A percentile compares a stretch with the other conserved stretches of the same genome.
These are phyloP conservation scores for Umbelopsis isabellina DNA, from an alignment of 192 early-diverging fungal species.

Conservation along the genomic window DNA sequence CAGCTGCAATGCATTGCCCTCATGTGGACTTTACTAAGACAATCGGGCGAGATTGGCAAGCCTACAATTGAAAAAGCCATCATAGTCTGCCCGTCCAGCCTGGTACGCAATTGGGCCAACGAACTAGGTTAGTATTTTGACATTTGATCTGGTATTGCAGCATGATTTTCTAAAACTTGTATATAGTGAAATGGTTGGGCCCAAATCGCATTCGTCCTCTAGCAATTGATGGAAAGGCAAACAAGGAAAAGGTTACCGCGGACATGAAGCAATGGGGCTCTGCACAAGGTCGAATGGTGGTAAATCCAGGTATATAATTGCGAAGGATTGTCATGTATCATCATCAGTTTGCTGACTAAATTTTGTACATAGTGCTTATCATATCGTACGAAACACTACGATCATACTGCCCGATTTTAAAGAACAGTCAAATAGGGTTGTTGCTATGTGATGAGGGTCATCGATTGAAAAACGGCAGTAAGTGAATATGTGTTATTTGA, in stretches of 20 bases:
- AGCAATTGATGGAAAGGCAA: conserved; percentile 88
- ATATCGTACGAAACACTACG: conserved; percentile 98
- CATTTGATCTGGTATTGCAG: not conserved
- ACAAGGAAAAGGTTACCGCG: conserved; percentile 81
- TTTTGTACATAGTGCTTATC: conserved; percentile 74
- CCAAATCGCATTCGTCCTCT: conserved; percentile 78
- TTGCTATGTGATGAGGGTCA: conserved; percentile 98
- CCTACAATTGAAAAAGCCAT: conserved; percentile 96
- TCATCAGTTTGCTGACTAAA: not conserved
- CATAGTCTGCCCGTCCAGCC: conserved; percentile 92
- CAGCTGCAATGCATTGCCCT: conserved; percentile 90
- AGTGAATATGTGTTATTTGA: not conserved
- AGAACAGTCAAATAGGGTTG: conserved; percentile 84
- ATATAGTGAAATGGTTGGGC: conserved; percentile 89
- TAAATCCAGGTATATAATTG: conserved; percentile 65
- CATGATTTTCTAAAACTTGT: not conserved
- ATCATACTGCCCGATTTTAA: conserved; percentile 74
- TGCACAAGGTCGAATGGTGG: conserved; percentile 83
- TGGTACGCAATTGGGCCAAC: conserved; percentile 99
- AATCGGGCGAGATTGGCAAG: conserved; percentile 87
- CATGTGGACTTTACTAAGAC: conserved; percentile 95
- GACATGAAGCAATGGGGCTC: conserved; percentile 81
- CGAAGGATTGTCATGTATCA: not conserved
- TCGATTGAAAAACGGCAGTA: conserved; percentile 87
- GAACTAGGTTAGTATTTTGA: conserved; percentile 65